Evolutionary conservation across 1,139 yeast species (phyloP).

Genomic region (Insectozyma bohioensis): DNA sequence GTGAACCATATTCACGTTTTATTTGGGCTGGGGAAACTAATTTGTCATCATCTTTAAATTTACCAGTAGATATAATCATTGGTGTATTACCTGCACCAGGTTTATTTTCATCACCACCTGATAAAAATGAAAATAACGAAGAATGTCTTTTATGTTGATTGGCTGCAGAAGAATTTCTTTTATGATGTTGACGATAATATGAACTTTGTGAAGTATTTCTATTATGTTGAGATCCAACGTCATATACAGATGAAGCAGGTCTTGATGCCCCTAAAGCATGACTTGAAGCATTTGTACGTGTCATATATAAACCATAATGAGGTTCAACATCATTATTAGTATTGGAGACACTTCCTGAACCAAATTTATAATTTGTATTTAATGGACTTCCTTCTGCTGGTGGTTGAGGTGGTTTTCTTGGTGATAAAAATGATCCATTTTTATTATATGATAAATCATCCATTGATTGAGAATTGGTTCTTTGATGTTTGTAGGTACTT

Average conservation of each 20-base stretch:
- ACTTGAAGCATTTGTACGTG: slow-evolving; percentile 27
- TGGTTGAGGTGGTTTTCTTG: slow-evolving; percentile 57
- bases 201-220: slow-evolving; percentile 26
- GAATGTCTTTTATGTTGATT: slow-evolving; percentile 41
- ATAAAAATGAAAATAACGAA: slow-evolving; percentile 45
- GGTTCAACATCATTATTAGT: slow-evolving; percentile 11
- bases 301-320: slow-evolving; percentile 21
- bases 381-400: slow-evolving; percentile 20
- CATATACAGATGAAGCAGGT: slow-evolving; percentile 48
- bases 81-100: slow-evolving; percentile 5
- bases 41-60: slow-evolving; percentile 13
- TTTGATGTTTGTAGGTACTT: slow-evolving; percentile 11
- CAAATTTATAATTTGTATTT: slow-evolving; percentile 25
- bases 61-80: slow-evolving; percentile 1
- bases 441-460: slow-evolving; percentile 37
- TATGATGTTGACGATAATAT: slow-evolving; percentile 10
- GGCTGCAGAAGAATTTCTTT: slow-evolving; percentile 29
- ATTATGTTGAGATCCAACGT: slow-evolving; percentile 30
- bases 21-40: slow-evolving; percentile 28
- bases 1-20: slow-evolving; percentile 15
- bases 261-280: slow-evolving; percentile 21
- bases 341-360: slow-evolving; percentile 20
- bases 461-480: slow-evolving; percentile 38
- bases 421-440: slow-evolving; percentile 42
- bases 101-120: slow-evolving; percentile 21